phyloP scores from a whole-genome alignment of 495 filamentous ascomycete genomes.

The Oleoguttula mirabilis region DNA sequence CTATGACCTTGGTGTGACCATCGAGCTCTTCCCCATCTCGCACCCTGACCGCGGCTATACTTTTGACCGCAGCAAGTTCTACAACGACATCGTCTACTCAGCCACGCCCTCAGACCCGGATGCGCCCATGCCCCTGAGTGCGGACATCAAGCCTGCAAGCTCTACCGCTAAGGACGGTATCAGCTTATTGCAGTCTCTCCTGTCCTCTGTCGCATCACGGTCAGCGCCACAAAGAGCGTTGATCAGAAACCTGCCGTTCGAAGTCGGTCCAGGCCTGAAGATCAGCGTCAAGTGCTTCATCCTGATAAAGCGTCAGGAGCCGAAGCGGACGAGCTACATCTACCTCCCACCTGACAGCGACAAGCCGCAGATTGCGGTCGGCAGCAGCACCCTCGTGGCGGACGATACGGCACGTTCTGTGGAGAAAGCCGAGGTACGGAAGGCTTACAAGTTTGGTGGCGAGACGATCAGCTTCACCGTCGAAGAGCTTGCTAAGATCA shows the following conservation, averaged over 20 bases:
- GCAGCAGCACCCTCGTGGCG: slow-evolving; percentile 57
- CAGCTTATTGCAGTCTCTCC: slow-evolving; percentile 63
- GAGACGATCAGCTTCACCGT: slow-evolving; percentile 75
- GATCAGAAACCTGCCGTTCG: slow-evolving; percentile 73
- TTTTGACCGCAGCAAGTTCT: slow-evolving; percentile 82
- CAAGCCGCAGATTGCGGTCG: slow-evolving; percentile 63
- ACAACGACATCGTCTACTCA: slow-evolving; percentile 49
- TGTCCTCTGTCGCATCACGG: slow-evolving; percentile 85
- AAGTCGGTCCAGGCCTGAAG: slow-evolving; percentile 70
- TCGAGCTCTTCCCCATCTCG: slow-evolving; percentile 91
- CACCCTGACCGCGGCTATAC: slow-evolving; percentile 44
- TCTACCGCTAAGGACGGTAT: slow-evolving; percentile 57
- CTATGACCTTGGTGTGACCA: slow-evolving; percentile 84
- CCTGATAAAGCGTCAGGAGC: slow-evolving; percentile 68
- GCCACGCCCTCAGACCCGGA: slow-evolving; percentile 51
- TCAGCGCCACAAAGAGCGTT: slow-evolving; percentile 75
- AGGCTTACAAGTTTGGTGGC: slow-evolving; percentile 92
- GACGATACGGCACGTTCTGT: slow-evolving; percentile 63
- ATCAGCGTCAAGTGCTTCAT: slow-evolving; percentile 93
- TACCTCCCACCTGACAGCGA: slow-evolving; percentile 62
- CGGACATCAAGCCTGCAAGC: slow-evolving; percentile 26
- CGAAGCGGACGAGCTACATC: slow-evolving; percentile 69
- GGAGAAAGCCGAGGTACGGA: slow-evolving; percentile 71
- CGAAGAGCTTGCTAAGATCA: slow-evolving; percentile 66
- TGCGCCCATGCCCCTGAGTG: slow-evolving; percentile 40